A percentile compares a stretch with the other conserved stretches of the same genome.
phyloP scores from a whole-genome alignment of 805 yeast genomes.

The Crinitomyces ghanaensis region DNA sequence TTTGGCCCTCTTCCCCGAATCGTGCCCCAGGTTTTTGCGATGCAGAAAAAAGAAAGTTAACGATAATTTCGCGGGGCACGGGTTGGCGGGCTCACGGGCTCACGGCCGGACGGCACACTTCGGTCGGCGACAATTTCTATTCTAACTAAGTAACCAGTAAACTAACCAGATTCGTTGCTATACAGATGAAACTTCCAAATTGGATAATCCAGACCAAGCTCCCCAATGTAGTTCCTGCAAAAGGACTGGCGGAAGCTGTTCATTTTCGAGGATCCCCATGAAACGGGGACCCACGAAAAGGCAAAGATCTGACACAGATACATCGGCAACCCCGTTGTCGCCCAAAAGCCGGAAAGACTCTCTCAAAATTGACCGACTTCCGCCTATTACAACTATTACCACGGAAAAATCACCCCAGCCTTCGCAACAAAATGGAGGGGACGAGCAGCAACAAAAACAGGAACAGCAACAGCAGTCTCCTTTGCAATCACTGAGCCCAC shows the following conservation, averaged over 20 bases:
- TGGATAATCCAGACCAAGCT: constrained; percentile 25
- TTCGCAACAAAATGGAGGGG: too few relatives aligned
- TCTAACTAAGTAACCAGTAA: too few relatives aligned
- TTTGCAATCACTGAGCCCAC: too few relatives aligned
- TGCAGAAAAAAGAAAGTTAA: too few relatives aligned
- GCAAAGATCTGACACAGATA: constrained; percentile 1
- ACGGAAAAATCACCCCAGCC: constrained; percentile 5
- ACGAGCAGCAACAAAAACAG: too few relatives aligned
- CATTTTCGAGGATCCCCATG: constrained; percentile 45
- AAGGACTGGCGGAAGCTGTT: constrained; percentile 40
- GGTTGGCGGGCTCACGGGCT: too few relatives aligned
- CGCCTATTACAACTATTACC: constrained; percentile 18
- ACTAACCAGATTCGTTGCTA: constrained; percentile 30
- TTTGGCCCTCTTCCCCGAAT: background rate
- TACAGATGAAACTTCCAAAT: constrained; percentile 19
- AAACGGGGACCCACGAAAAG: constrained; percentile 56
- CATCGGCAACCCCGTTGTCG: too few relatives aligned
- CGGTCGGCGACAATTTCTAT: too few relatives aligned
- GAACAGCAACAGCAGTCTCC: too few relatives aligned
- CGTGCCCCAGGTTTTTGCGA: background rate
- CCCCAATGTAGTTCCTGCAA: constrained; percentile 39
- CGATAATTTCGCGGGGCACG: too few relatives aligned
- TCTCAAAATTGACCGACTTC: constrained; percentile 15
- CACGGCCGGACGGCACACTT: too few relatives aligned
- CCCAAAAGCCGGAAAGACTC: too few relatives aligned